These are phyloP conservation scores for Panellus pusillus DNA, from an alignment of 768 basidiomycete genomes.

Conservation along the genomic window DNA sequence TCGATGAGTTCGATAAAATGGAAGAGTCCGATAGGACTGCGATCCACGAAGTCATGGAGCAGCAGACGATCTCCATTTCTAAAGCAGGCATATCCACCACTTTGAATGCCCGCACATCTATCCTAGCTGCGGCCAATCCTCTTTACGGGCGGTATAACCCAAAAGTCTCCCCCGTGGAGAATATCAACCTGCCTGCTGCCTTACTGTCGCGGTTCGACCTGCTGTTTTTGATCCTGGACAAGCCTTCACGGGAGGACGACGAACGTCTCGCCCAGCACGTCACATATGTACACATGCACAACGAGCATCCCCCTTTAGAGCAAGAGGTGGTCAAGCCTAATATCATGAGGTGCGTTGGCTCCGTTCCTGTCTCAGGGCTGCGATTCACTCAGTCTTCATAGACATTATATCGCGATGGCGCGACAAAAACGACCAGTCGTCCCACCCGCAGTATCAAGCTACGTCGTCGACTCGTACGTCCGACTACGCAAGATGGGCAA, in stretches of 20 bases:
- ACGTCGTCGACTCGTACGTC: slow-evolving; percentile 94
- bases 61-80: slow-evolving; percentile 99
- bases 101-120: slow-evolving; percentile 94
- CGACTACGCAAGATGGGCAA: slow-evolving; percentile 91
- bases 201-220: slow-evolving; percentile 95
- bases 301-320: slow-evolving; percentile 81
- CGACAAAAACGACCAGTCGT: slow-evolving; percentile 89
- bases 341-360: slow-evolving; percentile 74
- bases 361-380: background rate
- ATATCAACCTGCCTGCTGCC: slow-evolving; percentile 98
- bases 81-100: slow-evolving; percentile 99
- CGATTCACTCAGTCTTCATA: slow-evolving; percentile 27
- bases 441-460: slow-evolving; percentile 82
- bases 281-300: slow-evolving; percentile 97
- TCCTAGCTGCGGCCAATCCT: slow-evolving; percentile 97
- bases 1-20: slow-evolving; percentile 99
- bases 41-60: slow-evolving; percentile 99
- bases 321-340: slow-evolving; percentile 82
- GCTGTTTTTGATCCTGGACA: slow-evolving; percentile 95
- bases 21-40: slow-evolving; percentile 96
- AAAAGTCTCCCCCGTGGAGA: slow-evolving; percentile 96
- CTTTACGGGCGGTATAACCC: slow-evolving; percentile 98
- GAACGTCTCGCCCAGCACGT: slow-evolving; percentile 96
- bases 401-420: slow-evolving; percentile 94
- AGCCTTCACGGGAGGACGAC: slow-evolving; percentile 91